These are phyloP conservation scores for Colletotrichum sp. DNA, from an alignment of 2,329 filamentous ascomycete genomes.

Conservation along the genomic window DNA sequence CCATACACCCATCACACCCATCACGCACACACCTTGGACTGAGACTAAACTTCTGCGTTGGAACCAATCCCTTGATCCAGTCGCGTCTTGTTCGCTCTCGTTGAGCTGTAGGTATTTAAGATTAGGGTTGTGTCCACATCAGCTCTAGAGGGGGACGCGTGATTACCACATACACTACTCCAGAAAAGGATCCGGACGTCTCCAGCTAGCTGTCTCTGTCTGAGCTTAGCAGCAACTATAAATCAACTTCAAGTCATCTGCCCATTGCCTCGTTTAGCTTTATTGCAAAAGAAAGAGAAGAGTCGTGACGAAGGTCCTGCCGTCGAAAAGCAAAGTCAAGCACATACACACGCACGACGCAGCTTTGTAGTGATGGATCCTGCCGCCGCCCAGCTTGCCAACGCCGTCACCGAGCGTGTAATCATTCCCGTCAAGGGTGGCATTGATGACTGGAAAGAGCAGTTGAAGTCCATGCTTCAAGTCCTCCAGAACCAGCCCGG, in stretches of 20 bases:
- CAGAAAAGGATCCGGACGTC: neutral
- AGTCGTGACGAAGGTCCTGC: neutral
- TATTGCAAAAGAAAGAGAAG: neutral
- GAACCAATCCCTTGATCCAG: neutral
- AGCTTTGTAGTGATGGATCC: conserved; percentile 11
- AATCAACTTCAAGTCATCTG: neutral
- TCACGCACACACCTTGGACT: neutral
- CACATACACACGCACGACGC: neutral
- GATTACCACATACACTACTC: neutral
- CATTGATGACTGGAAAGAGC: conserved; percentile 31
- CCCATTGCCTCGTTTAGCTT: neutral
- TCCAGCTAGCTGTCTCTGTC: neutral
- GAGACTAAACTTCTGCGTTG: neutral
- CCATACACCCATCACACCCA: neutral
- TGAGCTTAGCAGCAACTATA: neutral
- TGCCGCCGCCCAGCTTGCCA: conserved; percentile 7
- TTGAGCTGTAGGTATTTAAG: conserved; percentile 8
- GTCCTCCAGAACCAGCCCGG: conserved; percentile 29
- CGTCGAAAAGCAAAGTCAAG: neutral
- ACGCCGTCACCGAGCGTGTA: conserved; percentile 21
- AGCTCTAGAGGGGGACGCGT: neutral
- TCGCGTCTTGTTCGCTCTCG: neutral
- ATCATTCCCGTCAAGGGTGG: conserved; percentile 27
- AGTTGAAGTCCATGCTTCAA: conserved; percentile 30
- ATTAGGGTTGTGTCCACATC: conserved; percentile 8